A percentile compares a stretch with the other conserved stretches of the same genome.
These are phyloP conservation scores for Gynostemma pentaphyllum DNA, from an alignment of 306 rosid genomes.

Conservation along the genomic window DNA sequence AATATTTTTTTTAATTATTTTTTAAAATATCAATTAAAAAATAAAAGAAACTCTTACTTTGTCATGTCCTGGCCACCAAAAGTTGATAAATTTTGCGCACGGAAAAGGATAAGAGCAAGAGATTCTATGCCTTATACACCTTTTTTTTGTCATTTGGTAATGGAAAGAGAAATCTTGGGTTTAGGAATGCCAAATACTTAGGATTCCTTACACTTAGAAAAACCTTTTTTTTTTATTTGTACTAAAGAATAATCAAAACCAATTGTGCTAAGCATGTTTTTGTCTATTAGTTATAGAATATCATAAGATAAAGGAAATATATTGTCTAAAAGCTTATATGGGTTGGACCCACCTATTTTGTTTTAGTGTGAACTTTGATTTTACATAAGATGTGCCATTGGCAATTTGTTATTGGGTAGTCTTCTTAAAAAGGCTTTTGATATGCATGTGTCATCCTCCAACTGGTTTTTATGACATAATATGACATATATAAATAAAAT, in stretches of 20 bases:
- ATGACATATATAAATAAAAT: too few species aligned
- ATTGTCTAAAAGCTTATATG: neutral
- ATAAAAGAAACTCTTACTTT: constrained; percentile 10
- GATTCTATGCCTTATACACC: constrained; percentile 17
- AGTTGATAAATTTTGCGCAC: neutral
- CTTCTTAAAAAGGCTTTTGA: too few species aligned
- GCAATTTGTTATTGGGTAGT: too few species aligned
- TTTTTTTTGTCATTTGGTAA: constrained; percentile 8
- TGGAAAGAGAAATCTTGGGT: constrained; percentile 54
- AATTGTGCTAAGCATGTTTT: constrained; percentile 13
- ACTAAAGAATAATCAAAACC: constrained; percentile 6
- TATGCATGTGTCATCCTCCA: too few species aligned
- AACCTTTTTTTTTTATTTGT: constrained; percentile 11
- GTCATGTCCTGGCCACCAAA: constrained; percentile 15
- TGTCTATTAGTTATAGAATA: neutral
- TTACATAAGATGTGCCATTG: too few species aligned
- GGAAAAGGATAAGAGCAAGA: constrained; percentile 19
- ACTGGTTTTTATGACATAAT: too few species aligned
- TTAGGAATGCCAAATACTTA: constrained; percentile 39
- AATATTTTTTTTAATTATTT: too few species aligned
- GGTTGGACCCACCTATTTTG: neutral
- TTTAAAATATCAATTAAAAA: constrained; percentile 8
- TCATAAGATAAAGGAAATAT: neutral
- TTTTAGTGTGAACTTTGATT: too few species aligned
- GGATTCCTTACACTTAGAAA: constrained; percentile 52